These are phyloP conservation scores for Sungouiella blattae DNA, from an alignment of 805 yeast species.

Conservation along the genomic window DNA sequence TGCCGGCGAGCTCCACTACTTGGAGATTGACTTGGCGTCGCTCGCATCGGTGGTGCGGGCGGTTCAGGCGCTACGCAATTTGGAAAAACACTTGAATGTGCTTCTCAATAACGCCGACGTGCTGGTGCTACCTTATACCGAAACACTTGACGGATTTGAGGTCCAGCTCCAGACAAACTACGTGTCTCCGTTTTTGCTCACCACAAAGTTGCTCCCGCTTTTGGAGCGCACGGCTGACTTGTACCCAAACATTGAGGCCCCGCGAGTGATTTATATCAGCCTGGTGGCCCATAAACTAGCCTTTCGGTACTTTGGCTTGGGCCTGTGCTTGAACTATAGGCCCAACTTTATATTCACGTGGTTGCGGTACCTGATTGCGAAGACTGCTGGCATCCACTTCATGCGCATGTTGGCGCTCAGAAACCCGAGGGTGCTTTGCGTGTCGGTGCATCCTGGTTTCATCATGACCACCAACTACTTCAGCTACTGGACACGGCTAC, in stretches of 20 bases:
- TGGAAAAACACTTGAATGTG: constrained; percentile 54
- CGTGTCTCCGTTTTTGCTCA: constrained; percentile 68
- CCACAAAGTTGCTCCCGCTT: constrained; percentile 55
- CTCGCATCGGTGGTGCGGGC: constrained; percentile 40
- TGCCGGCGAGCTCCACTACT: constrained; percentile 49
- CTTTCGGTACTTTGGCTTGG: constrained; percentile 44
- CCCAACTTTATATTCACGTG: constrained; percentile 74
- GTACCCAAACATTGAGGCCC: constrained; percentile 28
- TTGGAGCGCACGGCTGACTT: constrained; percentile 39
- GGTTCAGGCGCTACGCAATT: constrained; percentile 38
- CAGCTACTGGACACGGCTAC: constrained; percentile 73
- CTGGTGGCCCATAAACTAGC: constrained; percentile 64
- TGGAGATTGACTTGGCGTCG: constrained; percentile 53
- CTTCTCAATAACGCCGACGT: constrained; percentile 78
- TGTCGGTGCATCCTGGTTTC: constrained; percentile 79
- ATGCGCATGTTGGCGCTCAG: constrained; percentile 60
- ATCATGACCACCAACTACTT: constrained; percentile 79
- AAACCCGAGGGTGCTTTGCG: constrained; percentile 61
- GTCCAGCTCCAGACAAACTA: constrained; percentile 78
- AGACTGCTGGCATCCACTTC: constrained; percentile 74
- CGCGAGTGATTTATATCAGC: constrained; percentile 60
- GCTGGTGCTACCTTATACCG: constrained; percentile 67
- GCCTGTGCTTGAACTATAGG: constrained; percentile 46
- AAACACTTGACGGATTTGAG: constrained; percentile 70
- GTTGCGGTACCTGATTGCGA: constrained; percentile 75